These are phyloP conservation scores for Flaveria sonorensis DNA, from an alignment of 129 eudicot species.

Conservation along the genomic window DNA sequence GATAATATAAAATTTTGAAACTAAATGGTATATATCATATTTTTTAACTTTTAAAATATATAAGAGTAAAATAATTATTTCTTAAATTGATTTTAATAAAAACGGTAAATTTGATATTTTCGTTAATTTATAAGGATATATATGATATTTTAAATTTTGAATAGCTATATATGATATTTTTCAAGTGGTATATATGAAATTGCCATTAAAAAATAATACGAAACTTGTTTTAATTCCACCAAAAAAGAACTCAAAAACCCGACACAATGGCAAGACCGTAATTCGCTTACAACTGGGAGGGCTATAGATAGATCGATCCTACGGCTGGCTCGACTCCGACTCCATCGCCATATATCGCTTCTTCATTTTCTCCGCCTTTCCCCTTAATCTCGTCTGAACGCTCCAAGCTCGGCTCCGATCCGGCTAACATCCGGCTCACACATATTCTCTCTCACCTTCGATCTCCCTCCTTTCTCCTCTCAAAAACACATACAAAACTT, in stretches of 20 bases:
- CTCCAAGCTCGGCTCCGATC: slow-evolving; percentile 47
- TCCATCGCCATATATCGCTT: slow-evolving; percentile 23
- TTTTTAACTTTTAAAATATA: no score
- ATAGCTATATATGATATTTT: no score
- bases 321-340: slow-evolving; percentile 42
- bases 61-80: no score
- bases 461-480: background rate
- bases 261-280: slow-evolving; percentile 18
- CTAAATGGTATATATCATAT: no score
- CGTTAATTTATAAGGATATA: no score
- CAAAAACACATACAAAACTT: background rate
- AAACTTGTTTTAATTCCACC: background rate
- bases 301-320: slow-evolving; percentile 29
- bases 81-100: no score
- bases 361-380: slow-evolving; percentile 32
- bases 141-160: no score
- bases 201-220: no score
- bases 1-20: no score
- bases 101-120: no score
- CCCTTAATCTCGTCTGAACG: slow-evolving; percentile 18
- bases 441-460: slow-evolving; percentile 31
- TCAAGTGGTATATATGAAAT: no score
- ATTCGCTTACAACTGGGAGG: background rate
- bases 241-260: background rate
- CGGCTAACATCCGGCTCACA: slow-evolving; percentile 38